phyloP scores from a whole-genome alignment of 768 basidiomycete genomes.

The Trametes coccinea region DNA sequence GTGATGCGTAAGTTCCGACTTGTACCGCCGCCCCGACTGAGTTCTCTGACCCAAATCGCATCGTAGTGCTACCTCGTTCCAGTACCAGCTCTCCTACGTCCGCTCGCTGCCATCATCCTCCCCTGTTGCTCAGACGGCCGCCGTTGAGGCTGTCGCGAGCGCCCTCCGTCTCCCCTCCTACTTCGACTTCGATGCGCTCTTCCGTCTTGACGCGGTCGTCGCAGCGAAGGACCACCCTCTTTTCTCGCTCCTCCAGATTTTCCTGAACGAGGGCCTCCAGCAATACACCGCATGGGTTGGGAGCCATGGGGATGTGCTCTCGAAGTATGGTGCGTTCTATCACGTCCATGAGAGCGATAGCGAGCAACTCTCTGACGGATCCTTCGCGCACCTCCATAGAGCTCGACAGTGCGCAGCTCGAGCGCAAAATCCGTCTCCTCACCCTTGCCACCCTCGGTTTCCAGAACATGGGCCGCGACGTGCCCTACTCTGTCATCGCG shows the following conservation, averaged over 20 bases:
- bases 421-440: conserved; percentile 78
- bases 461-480: conserved; percentile 69
- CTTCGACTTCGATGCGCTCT: conserved; percentile 81
- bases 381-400: conserved; percentile 36
- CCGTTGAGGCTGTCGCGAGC: conserved; percentile 59
- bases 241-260: conserved; percentile 74
- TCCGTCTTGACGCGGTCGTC: conserved; percentile 73
- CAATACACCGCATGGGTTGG: conserved; percentile 65
- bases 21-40: not conserved
- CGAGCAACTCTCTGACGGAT: not conserved
- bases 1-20: conserved; percentile 52
- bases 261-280: conserved; percentile 61
- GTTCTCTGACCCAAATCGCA: not conserved
- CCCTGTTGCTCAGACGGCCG: conserved; percentile 50
- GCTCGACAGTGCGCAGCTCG: conserved; percentile 58
- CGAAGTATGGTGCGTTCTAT: conserved; percentile 50
- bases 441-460: conserved; percentile 78
- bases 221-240: conserved; percentile 67
- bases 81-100: conserved; percentile 63
- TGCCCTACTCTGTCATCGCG: conserved; percentile 72
- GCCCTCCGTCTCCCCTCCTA: conserved; percentile 65
- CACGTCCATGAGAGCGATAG: not conserved
- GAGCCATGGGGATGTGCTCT: conserved; percentile 48
- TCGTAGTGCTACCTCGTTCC: conserved; percentile 58
- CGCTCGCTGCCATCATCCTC: conserved; percentile 60